Base-by-base conservation (phyloP, 257 asterid genomes). In the Petunia secreta region DNA sequence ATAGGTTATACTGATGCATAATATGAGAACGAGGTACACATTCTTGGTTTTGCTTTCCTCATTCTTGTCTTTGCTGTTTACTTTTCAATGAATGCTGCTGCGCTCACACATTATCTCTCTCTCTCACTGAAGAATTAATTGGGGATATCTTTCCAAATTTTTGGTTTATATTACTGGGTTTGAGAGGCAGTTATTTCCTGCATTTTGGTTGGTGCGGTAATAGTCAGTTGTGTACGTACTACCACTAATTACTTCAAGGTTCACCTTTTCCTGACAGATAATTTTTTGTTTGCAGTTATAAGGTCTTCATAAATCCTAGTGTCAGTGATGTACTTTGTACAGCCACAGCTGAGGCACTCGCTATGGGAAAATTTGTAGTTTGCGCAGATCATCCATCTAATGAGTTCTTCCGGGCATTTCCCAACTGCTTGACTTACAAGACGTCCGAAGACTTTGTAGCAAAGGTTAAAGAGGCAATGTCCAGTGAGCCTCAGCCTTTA, bases 331-430 rank as follows among this genome's bases (percentile, higher is more conserved):
- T 96, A 64, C 98, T 96, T 54, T 96, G 99, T 85, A 96, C 99
- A 1, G 99, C 99, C 62, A 96, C 99, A 63, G 99, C 99, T 0
- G 99, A 96, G 90, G 99, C 99, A 71, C 98, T 96, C 10, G 98
- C 99, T 5, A 96, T 96, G 99, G 99, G 99, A 3, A 96, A 96
- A 82, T 90, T 96, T 13, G 99, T 96, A 4, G 95, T 96, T 80
- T 96, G 99, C 75, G 97, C 98, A 6, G 97, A 96, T 83, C 98
- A 96, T 87, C 98, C 99, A 8, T 96, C 98, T 25, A 96, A 96
- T 54, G 98, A 94, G 83, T 96, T 96, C 90, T 96, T 96, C 93
- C 83, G 90, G 86, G 89, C 88, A 78, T 96, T 96, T 81, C 98
- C 99, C 65, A 96, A 96, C 84, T 96, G 99, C 83, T 86, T 94